These are phyloP conservation scores for Tulasnella sp. DNA, from an alignment of 768 basidiomycete genomes.

Conservation along the genomic window DNA sequence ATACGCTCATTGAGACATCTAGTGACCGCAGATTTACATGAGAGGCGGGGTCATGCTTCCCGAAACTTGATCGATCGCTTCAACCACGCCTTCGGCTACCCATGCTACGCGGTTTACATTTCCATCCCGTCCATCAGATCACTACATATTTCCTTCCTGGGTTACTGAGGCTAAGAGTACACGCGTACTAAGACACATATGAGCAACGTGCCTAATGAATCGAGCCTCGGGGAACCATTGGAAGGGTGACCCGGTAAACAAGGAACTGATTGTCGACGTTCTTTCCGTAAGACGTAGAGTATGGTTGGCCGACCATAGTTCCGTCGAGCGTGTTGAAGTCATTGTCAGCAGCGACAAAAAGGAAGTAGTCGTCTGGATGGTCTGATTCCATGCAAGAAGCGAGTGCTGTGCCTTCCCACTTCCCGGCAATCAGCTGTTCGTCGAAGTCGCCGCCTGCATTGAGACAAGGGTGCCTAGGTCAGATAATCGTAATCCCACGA, in stretches of 20 bases:
- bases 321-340: constrained; percentile 51
- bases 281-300: constrained; percentile 34
- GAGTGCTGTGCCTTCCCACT: constrained; percentile 57
- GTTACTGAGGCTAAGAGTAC: no score
- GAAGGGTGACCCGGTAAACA: constrained; percentile 49
- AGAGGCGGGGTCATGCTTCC: no score
- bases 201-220: constrained; percentile 12
- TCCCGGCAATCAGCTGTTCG: constrained; percentile 44
- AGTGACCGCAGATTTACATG: no score
- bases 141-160: no score
- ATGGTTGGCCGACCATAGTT: constrained; percentile 38
- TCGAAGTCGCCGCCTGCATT: constrained; percentile 36
- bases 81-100: no score
- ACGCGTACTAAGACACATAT: no score
- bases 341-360: constrained; percentile 55
- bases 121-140: no score
- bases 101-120: no score
- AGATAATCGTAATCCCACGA: not conserved
- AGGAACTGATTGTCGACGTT: constrained; percentile 53
- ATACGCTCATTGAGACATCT: no score
- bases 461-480: not conserved
- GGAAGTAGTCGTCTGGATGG: constrained; percentile 54
- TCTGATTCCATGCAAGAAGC: constrained; percentile 40
- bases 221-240: constrained; percentile 20
- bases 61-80: no score